These are phyloP conservation scores for Neurospora sublineolata DNA, from an alignment of 495 filamentous ascomycete species.

Conservation along the genomic window DNA sequence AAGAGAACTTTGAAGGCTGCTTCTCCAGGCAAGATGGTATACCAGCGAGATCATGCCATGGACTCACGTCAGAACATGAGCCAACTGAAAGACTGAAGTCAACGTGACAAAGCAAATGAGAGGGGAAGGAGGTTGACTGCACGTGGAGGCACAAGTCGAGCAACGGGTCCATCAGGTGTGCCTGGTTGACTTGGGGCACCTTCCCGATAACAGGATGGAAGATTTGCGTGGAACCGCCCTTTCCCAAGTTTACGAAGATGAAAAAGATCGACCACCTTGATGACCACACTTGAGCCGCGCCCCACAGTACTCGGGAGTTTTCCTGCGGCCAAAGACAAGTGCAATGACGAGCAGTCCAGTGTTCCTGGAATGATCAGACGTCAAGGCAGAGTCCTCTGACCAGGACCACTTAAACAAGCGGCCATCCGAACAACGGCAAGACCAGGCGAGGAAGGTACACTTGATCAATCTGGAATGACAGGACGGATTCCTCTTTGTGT, in stretches of 20 bases:
- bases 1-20: too few species aligned
- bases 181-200: not conserved
- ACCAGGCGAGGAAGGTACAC: not conserved
- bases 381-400: too few species aligned
- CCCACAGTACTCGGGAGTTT: not conserved
- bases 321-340: not conserved
- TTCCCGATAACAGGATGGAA: not conserved
- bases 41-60: not conserved
- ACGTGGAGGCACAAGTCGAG: not conserved
- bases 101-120: not conserved
- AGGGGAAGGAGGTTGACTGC: not conserved
- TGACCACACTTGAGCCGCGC: not conserved
- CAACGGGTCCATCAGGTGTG: not conserved
- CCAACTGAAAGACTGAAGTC: not conserved
- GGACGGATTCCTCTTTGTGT: not conserved
- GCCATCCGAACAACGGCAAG: not conserved
- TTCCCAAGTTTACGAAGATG: not conserved
- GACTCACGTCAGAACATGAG: not conserved
- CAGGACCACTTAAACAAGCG: not conserved
- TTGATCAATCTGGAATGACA: not conserved
- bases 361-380: too few species aligned
- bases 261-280: not conserved
- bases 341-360: not conserved
- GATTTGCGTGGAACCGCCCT: not conserved
- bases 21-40: not conserved